These are phyloP conservation scores for Termitomyces sp. DNA, from an alignment of 768 basidiomycete species.

Conservation along the genomic window DNA sequence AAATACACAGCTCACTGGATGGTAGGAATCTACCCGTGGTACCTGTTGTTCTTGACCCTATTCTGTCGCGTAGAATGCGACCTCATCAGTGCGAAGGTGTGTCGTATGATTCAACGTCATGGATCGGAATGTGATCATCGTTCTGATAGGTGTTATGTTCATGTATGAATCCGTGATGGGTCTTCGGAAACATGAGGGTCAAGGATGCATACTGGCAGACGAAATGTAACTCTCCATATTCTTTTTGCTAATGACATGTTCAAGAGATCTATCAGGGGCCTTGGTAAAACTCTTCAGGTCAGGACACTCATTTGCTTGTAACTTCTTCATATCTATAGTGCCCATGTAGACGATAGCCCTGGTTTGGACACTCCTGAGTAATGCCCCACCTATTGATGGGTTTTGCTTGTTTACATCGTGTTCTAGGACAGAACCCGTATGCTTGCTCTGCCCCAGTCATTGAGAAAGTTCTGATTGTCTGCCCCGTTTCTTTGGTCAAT, in stretches of 20 bases:
- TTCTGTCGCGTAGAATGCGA: slow-evolving; percentile 70
- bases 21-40: slow-evolving; percentile 58
- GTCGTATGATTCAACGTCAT: neutral
- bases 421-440: slow-evolving; percentile 80
- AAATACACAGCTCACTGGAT: neutral
- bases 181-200: slow-evolving; percentile 81
- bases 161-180: slow-evolving; percentile 98
- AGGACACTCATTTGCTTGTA: neutral
- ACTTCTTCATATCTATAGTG: neutral
- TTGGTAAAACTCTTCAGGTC: slow-evolving; percentile 93
- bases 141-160: slow-evolving; percentile 64
- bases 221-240: slow-evolving; percentile 63
- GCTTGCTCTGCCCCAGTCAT: slow-evolving; percentile 48
- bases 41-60: slow-evolving; percentile 87
- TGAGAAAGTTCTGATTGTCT: slow-evolving; percentile 87
- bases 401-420: neutral
- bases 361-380: slow-evolving; percentile 89
- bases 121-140: neutral
- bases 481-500: slow-evolving; percentile 86
- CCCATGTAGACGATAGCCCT: slow-evolving; percentile 75
- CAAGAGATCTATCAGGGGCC: slow-evolving; percentile 51
- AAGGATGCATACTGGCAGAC: slow-evolving; percentile 95
- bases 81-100: slow-evolving; percentile 88
- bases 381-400: slow-evolving; percentile 18
- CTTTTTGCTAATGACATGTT: neutral